Conservation (phyloP, 352 stramenopile genomes). For the Thalassiosira livingstoniorum region DNA sequence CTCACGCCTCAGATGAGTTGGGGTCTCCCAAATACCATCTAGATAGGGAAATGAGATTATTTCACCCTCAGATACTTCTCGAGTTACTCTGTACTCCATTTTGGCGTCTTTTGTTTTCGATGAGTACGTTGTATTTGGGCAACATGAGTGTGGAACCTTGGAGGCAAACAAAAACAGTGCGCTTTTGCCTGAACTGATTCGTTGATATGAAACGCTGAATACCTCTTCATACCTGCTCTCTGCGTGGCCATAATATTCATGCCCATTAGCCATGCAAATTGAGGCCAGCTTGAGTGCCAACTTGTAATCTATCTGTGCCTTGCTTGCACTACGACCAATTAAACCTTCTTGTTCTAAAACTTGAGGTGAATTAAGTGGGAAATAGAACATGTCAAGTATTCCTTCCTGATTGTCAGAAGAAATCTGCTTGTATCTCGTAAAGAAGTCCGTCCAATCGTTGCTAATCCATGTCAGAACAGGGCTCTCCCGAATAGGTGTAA, state of each 20-base stretch:
- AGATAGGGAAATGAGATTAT: conserved; percentile 18
- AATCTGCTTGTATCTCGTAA: background rate
- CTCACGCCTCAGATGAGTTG: conserved; percentile 19
- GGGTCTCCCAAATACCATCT: background rate
- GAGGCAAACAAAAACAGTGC: conserved; percentile 8
- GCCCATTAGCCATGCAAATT: conserved; percentile 7
- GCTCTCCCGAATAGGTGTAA: background rate
- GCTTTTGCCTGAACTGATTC: background rate
- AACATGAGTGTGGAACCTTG: conserved; percentile 13
- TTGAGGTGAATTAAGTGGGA: conserved; percentile 2
- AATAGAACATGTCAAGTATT: conserved; percentile 16
- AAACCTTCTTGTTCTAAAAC: background rate
- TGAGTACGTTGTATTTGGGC: background rate
- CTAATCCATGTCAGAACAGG: conserved; percentile 2
- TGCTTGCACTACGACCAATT: background rate
- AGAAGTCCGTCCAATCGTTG: conserved; percentile 1
- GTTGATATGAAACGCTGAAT: background rate
- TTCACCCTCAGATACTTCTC: conserved; percentile 3
- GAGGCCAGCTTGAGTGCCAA: conserved; percentile 5
- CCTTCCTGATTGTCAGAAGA: background rate
- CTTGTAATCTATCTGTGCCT: background rate
- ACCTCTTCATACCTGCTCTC: background rate
- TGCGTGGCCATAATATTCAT: background rate
- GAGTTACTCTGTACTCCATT: conserved; percentile 14
- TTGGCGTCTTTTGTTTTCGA: conserved; percentile 6